Conservation (phyloP, 116 monocot species). For the Phalaenopsis hybrid region DNA sequence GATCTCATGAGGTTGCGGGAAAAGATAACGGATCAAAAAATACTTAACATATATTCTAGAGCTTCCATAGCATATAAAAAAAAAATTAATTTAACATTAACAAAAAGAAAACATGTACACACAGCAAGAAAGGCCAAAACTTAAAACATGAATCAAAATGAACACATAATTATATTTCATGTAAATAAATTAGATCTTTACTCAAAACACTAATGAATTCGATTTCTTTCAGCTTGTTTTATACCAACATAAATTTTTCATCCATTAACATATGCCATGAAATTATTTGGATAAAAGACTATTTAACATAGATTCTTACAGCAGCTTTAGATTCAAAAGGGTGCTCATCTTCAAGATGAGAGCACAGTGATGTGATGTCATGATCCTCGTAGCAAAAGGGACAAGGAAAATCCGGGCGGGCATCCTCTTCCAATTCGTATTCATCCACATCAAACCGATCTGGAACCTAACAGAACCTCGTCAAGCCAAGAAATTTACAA, state of each 20-base stretch:
- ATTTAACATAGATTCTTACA: constrained; percentile 24
- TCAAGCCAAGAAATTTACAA: background rate
- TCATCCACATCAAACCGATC: constrained; percentile 69
- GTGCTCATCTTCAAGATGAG: constrained; percentile 83
- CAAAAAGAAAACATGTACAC: background rate
- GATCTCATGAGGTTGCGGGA: no score
- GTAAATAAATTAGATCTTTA: background rate
- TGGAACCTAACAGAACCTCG: background rate
- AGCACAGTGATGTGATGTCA: constrained; percentile 67
- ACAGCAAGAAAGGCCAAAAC: background rate
- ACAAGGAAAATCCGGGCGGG: constrained; percentile 59
- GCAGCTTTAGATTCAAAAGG: constrained; percentile 68
- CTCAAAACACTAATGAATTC: background rate
- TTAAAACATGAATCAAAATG: background rate
- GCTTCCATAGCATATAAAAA: background rate
- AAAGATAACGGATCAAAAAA: no score
- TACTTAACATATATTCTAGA: no score
- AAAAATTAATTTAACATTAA: background rate
- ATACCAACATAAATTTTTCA: background rate
- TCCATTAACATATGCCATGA: background rate
- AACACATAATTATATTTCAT: background rate
- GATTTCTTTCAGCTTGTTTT: no score
- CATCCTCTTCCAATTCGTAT: constrained; percentile 65
- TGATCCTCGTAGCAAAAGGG: constrained; percentile 93
- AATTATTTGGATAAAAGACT: background rate